Conservation (phyloP, 306 rosid genomes). For the Pterocarpus santalinus region DNA sequence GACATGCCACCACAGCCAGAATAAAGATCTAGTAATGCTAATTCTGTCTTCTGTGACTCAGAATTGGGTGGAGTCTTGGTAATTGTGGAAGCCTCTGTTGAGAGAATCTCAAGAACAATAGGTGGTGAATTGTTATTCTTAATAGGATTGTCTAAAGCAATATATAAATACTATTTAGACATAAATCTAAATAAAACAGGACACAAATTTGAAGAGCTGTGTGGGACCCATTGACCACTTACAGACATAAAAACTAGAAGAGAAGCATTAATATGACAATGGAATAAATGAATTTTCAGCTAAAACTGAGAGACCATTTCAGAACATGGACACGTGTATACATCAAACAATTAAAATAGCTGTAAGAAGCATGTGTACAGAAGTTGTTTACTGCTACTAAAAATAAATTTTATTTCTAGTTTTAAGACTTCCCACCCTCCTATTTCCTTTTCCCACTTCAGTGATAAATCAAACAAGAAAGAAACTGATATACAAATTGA, state of each 20-base stretch:
- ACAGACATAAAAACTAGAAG: slow-evolving; percentile 1
- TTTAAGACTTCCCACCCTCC: slow-evolving; percentile 21
- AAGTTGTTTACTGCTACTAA: slow-evolving; percentile 18
- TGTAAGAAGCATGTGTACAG: slow-evolving; percentile 23
- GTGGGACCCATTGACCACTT: neutral
- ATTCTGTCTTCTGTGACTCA: slow-evolving; percentile 50
- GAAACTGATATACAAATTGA: neutral
- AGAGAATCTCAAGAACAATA: slow-evolving; percentile 40
- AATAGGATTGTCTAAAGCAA: slow-evolving; percentile 62
- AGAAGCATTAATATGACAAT: slow-evolving; percentile 23
- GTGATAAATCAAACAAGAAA: slow-evolving; percentile 26
- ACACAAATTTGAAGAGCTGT: slow-evolving; percentile 3
- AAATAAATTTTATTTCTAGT: slow-evolving; percentile 6
- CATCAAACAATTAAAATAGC: slow-evolving; percentile 21
- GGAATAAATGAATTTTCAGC: slow-evolving; percentile 24
- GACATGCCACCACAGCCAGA: slow-evolving; percentile 99
- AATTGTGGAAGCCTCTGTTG: slow-evolving; percentile 46
- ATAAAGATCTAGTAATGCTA: slow-evolving; percentile 77
- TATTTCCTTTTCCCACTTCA: slow-evolving; percentile 2
- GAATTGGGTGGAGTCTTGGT: slow-evolving; percentile 44
- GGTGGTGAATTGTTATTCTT: slow-evolving; percentile 49
- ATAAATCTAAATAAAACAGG: slow-evolving; percentile 37
- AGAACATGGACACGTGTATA: slow-evolving; percentile 13
- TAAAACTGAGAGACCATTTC: slow-evolving; percentile 15
- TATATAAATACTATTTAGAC: slow-evolving; percentile 31